Evolutionary conservation across 345 rosid species (phyloP).

Genomic region (Iberis pinnata): DNA sequence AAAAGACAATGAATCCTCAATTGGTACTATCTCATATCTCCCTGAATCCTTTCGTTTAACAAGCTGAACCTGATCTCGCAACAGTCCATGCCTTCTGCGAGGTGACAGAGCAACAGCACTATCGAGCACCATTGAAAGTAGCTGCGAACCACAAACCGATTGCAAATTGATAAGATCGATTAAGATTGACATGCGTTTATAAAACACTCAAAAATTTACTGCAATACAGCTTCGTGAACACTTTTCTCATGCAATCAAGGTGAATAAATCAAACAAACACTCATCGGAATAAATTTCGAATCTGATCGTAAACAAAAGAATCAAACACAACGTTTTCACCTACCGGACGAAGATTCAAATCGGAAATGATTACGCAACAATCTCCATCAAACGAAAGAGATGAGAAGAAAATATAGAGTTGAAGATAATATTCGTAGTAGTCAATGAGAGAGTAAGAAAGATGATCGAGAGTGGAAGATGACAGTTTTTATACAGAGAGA

Average conservation of each 20-base stretch:
- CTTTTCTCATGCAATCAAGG: slow-evolving; percentile 6
- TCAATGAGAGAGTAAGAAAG: slow-evolving; percentile 23
- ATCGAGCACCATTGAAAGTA: slow-evolving; percentile 52
- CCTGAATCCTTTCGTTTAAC: slow-evolving; percentile 66
- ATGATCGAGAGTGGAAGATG: slow-evolving; percentile 11
- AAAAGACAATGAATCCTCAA: slow-evolving; percentile 66
- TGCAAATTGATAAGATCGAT: neutral
- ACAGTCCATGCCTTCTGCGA: slow-evolving; percentile 66
- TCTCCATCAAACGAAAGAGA: neutral
- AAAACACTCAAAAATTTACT: slow-evolving; percentile 1
- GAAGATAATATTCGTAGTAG: slow-evolving; percentile 9
- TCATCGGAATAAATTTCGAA: neutral
- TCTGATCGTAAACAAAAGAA: slow-evolving; percentile 17
- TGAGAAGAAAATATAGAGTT: slow-evolving; percentile 9
- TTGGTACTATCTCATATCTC: slow-evolving; percentile 74
- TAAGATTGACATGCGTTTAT: slow-evolving; percentile 9
- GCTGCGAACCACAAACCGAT: slow-evolving; percentile 1
- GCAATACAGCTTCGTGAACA: neutral
- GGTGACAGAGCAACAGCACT: slow-evolving; percentile 58
- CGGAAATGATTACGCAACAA: neutral
- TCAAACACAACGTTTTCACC: slow-evolving; percentile 2
- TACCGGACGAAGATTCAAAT: slow-evolving; percentile 9
- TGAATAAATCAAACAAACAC: neutral
- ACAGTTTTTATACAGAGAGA: neutral
- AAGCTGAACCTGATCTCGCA: slow-evolving; percentile 80